Percentiles rank a stretch among this genome's conserved stretches.
phyloP scores from a whole-genome alignment of 1,139 yeast genomes.

The Eremothecium gossypii region DNA sequence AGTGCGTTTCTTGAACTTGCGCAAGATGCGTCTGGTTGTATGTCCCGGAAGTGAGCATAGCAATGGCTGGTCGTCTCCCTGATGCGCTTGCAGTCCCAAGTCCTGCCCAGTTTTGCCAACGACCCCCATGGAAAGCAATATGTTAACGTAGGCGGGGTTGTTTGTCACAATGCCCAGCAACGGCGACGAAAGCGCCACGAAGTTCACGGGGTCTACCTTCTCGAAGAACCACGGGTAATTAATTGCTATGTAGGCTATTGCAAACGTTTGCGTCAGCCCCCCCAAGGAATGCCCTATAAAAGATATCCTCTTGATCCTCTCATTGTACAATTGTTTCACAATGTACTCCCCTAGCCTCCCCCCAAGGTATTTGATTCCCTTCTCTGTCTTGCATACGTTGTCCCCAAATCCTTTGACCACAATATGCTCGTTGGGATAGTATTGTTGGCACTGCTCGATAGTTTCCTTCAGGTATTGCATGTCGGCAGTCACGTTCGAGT shows the following conservation, averaged over 20 bases:
- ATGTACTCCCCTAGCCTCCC: conserved; percentile 71
- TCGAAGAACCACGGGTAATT: conserved; percentile 68
- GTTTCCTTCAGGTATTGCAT: conserved; percentile 79
- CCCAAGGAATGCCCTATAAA: conserved; percentile 92
- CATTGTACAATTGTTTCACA: conserved; percentile 45
- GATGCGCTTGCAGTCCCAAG: conserved; percentile 48
- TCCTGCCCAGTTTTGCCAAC: conserved; percentile 95
- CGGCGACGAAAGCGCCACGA: conserved; percentile 81
- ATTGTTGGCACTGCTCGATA: conserved; percentile 44
- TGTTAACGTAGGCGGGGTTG: conserved; percentile 77
- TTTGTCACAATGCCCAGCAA: conserved; percentile 75
- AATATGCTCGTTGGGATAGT: conserved; percentile 44
- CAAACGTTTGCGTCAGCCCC: conserved; percentile 83
- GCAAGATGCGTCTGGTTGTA: conserved; percentile 51
- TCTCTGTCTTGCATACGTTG: conserved; percentile 81
- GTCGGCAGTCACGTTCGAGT: conserved; percentile 83
- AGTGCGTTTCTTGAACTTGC: conserved; percentile 51
- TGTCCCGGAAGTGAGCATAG: conserved; percentile 70
- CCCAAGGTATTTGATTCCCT: conserved; percentile 84
- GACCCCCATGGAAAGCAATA: conserved; percentile 78
- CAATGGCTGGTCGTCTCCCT: conserved; percentile 43
- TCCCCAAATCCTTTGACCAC: conserved; percentile 78
- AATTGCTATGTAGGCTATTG: conserved; percentile 69
- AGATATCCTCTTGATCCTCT: conserved; percentile 52
- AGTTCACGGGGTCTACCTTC: conserved; percentile 63